Percentiles rank a stretch among this genome's conserved stretches.
Conservation (phyloP, 495 filamentous ascomycete genomes). For the Parmelia sp. region DNA sequence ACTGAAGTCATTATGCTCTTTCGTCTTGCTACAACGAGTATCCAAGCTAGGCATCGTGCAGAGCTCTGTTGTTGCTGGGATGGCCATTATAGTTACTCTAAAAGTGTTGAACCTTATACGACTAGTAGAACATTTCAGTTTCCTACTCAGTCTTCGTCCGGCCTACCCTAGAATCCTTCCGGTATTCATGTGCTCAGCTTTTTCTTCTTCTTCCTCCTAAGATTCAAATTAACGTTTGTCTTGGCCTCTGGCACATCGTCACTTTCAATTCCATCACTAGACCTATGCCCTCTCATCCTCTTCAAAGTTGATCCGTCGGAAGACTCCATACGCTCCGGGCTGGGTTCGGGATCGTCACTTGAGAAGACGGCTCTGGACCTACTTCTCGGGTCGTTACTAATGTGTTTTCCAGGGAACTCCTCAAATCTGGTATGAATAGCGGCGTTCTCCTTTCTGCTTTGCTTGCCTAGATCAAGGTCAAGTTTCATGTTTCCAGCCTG, state of each 20-base stretch:
- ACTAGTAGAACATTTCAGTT: neutral
- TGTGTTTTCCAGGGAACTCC: conserved; percentile 27
- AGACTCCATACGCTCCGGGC: neutral
- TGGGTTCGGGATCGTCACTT: neutral
- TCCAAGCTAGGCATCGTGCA: neutral
- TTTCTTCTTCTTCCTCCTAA: neutral
- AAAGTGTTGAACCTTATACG: too few relatives aligned
- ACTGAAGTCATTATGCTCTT: too few relatives aligned
- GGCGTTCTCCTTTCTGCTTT: conserved; percentile 47
- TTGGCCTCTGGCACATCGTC: neutral
- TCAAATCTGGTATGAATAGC: conserved; percentile 46
- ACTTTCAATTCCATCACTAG: neutral
- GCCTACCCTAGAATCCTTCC: too few relatives aligned
- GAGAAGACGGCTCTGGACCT: neutral
- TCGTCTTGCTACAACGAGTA: neutral
- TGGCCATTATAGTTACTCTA: neutral
- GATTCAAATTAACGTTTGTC: neutral
- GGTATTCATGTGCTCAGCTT: too few relatives aligned
- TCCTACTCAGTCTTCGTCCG: neutral
- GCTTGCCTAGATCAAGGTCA: conserved; percentile 49
- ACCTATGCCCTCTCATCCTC: neutral
- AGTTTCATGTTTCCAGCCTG: conserved; percentile 60
- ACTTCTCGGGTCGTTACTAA: neutral
- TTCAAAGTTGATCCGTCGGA: neutral
- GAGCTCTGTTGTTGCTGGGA: neutral